Evolutionary conservation across 331 rosid genomes (phyloP).

Genomic region (Spiraea crenata): DNA sequence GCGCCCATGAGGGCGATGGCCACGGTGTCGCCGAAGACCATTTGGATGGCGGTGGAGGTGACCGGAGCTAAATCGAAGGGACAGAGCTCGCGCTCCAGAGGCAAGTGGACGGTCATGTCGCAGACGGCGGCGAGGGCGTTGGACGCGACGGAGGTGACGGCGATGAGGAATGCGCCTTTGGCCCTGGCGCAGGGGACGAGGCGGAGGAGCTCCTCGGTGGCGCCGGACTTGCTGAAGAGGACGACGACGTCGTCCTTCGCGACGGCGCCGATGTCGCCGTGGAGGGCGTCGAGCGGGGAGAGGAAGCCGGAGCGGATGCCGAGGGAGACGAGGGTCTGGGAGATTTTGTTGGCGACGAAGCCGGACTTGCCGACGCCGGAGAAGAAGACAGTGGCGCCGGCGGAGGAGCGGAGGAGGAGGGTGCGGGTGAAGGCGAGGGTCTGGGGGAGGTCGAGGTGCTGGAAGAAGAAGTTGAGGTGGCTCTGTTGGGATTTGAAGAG

Average conservation of each 20-base stretch:
- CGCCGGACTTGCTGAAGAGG: slow-evolving; percentile 91
- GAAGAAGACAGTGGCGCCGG: slow-evolving; percentile 88
- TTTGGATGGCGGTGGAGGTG: slow-evolving; percentile 93
- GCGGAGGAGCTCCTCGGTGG: slow-evolving; percentile 86
- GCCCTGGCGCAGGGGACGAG: slow-evolving; percentile 91
- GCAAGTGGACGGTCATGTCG: slow-evolving; percentile 86
- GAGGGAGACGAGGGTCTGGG: slow-evolving; percentile 93
- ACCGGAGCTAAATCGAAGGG: slow-evolving; percentile 96
- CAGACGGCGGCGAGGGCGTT: slow-evolving; percentile 55
- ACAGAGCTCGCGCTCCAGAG: slow-evolving; percentile 83
- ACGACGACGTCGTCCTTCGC: slow-evolving; percentile 56
- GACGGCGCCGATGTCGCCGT: slow-evolving; percentile 90
- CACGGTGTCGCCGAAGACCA: slow-evolving; percentile 97
- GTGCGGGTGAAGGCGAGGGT: slow-evolving; percentile 77
- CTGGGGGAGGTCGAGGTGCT: slow-evolving; percentile 70
- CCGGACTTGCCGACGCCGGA: slow-evolving; percentile 98
- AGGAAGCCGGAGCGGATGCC: slow-evolving; percentile 77
- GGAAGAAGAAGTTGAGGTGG: slow-evolving; percentile 97
- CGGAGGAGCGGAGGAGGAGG: slow-evolving; percentile 73
- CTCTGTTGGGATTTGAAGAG: slow-evolving; percentile 87
- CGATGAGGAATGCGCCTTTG: slow-evolving; percentile 57
- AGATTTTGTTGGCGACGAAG: slow-evolving; percentile 94
- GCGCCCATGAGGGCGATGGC: slow-evolving; percentile 97
- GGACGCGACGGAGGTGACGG: slow-evolving; percentile 69
- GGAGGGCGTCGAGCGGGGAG: slow-evolving; percentile 90